A percentile compares a stretch with the other conserved stretches of the same genome.
phyloP scores from a whole-genome alignment of 768 basidiomycete species.

The Favolaschia claudopus region DNA sequence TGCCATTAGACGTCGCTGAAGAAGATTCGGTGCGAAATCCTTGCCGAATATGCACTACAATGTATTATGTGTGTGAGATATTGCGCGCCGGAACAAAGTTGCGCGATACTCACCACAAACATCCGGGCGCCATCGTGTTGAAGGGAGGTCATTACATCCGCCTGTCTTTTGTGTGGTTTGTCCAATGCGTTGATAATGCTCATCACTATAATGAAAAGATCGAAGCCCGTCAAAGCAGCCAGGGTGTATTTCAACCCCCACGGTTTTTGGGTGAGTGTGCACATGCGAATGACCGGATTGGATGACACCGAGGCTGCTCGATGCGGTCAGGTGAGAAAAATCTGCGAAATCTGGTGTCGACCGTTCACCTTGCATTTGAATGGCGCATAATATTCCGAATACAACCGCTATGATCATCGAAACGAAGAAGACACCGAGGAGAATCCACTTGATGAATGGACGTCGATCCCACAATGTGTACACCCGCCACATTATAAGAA shows the following conservation, averaged over 20 bases:
- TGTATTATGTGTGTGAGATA: too few species aligned
- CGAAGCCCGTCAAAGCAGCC: background rate
- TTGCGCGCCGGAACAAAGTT: too few species aligned
- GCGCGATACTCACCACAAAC: background rate
- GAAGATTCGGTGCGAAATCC: background rate
- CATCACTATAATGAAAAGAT: conserved; percentile 3
- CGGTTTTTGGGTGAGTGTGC: background rate
- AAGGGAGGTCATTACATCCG: background rate
- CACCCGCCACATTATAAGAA: background rate
- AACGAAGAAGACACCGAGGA: too few species aligned
- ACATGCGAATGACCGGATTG: background rate
- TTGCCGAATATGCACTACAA: background rate
- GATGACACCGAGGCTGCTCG: background rate
- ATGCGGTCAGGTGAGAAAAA: background rate
- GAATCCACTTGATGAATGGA: background rate
- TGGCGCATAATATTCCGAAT: background rate
- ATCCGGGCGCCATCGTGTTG: background rate
- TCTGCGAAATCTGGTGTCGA: background rate
- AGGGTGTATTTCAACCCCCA: background rate
- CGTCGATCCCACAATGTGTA: conserved; percentile 1
- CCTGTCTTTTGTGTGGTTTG: background rate
- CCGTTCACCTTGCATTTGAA: too few species aligned
- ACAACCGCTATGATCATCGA: too few species aligned
- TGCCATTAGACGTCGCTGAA: too few species aligned
- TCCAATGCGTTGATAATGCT: background rate